phyloP scores from a whole-genome alignment of 2,329 filamentous ascomycete species.

The Helminthosporium solani region DNA sequence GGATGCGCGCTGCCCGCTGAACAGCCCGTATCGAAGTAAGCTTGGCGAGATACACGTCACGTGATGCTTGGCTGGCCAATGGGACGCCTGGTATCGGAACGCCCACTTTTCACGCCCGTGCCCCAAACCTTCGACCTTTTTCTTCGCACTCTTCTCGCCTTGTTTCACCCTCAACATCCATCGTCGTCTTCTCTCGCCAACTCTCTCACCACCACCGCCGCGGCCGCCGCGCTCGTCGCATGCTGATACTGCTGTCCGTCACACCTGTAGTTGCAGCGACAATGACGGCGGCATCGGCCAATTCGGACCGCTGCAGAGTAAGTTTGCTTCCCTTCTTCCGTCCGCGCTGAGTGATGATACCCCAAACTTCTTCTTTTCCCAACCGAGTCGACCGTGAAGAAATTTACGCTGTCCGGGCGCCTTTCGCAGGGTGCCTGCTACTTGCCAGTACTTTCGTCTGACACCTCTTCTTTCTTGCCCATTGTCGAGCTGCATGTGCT shows the following conservation, averaged over 20 bases:
- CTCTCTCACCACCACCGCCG: slow-evolving; percentile 2
- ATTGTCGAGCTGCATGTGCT: neutral
- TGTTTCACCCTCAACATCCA: no score
- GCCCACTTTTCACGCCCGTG: slow-evolving; percentile 19
- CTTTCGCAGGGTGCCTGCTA: slow-evolving; percentile 70
- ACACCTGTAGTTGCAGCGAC: no score
- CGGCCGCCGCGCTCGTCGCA: no score
- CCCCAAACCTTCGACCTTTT: slow-evolving; percentile 7
- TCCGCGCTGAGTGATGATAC: slow-evolving; percentile 68
- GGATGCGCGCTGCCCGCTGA: neutral
- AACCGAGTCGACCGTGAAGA: slow-evolving; percentile 87
- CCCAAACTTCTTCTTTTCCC: slow-evolving; percentile 80
- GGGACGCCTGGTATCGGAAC: slow-evolving; percentile 17
- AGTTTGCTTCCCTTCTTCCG: slow-evolving; percentile 8
- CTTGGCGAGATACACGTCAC: neutral
- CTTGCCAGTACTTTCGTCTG: slow-evolving; percentile 91
- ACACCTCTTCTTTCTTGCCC: slow-evolving; percentile 40
- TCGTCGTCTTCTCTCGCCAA: slow-evolving; percentile 3
- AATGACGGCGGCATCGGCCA: neutral
- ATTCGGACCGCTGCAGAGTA: neutral
- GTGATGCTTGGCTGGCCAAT: neutral
- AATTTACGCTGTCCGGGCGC: slow-evolving; percentile 66
- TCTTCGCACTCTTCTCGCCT: slow-evolving; percentile 9
- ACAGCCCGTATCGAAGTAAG: neutral
- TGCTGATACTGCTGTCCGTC: no score